A percentile compares a stretch with the other conserved stretches of the same genome.
These are phyloP conservation scores for Malassezia arunalokei DNA, from an alignment of 1,284 basidiomycete genomes.

Conservation along the genomic window DNA sequence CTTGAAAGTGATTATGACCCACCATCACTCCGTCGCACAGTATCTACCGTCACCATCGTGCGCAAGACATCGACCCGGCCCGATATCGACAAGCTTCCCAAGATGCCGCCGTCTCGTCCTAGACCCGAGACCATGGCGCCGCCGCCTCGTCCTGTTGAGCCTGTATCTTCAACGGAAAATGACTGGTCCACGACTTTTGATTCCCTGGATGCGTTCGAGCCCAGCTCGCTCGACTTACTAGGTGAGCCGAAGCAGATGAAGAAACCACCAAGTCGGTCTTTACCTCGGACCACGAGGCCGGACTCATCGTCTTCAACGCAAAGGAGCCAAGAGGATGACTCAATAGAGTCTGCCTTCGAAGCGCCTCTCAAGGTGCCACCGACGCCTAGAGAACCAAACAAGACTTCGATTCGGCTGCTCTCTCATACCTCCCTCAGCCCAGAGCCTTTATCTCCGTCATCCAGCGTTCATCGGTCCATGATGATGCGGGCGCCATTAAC, in stretches of 20 bases:
- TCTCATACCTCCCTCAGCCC: background rate
- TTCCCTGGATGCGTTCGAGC: slow-evolving; percentile 5
- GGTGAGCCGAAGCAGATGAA: background rate
- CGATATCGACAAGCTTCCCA: background rate
- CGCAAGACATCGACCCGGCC: slow-evolving; percentile 2
- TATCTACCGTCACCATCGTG: slow-evolving; percentile 15
- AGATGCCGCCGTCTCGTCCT: background rate
- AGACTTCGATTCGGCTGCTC: slow-evolving; percentile 6
- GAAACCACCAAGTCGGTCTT: background rate
- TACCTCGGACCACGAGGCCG: background rate
- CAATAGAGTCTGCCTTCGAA: slow-evolving; percentile 10
- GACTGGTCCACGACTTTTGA: slow-evolving; percentile 10
- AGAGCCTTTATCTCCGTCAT: background rate
- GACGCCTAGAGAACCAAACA: background rate
- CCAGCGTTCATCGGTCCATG: background rate
- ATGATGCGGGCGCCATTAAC: background rate
- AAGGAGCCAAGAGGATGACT: background rate
- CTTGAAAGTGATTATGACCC: background rate
- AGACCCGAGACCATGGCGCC: background rate
- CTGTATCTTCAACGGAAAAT: background rate
- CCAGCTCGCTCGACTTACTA: background rate
- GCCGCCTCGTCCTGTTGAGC: background rate
- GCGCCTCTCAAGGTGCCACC: slow-evolving; percentile 2
- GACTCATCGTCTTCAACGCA: background rate
- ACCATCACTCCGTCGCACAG: slow-evolving; percentile 8